Base-by-base conservation (phyloP, 177 flowering plant species). In the Vitis hybrid region DNA sequence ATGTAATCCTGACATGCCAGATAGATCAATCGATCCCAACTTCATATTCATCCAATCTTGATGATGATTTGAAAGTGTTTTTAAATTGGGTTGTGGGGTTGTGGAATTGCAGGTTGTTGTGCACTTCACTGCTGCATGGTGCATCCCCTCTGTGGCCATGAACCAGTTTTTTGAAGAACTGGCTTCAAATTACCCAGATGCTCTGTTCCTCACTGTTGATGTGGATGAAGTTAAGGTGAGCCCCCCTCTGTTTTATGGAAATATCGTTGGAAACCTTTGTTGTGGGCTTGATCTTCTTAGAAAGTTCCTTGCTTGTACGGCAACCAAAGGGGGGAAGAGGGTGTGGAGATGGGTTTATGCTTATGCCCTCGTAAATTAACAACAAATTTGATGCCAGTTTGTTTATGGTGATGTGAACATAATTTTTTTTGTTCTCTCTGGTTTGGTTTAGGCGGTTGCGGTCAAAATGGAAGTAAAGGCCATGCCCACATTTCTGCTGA, bases 51-150 rank as follows among this genome's bases (percentile, higher is more conserved):
- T 26, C 0, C 17, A 10, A 23, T 52, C 26, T 19, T 1, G 17
- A n/a, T 54, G 34, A 15, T 59, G 12, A 10, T 55, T 58, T 17
- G 6, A 66, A 45, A 55, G n/a, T 3, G 17, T 6, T 26, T 26
- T 10, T 48, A 4, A 4, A 39, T 32, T 67, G 17, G 17, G 3
- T 10, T 39, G 45, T 39, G 45, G 45, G 45, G 6, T 39, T 39
- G 63, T 17, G 45, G 26, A 58, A 3, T 72, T 67, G 72, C 70
- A 92, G 97, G 72, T 89, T 66, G 85, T 84, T 64, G 88, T 79
- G 19, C 97, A 92, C 76, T 92, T 92, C 66, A 83, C 90, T 45
- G 97, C 97, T 57, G 67, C 88, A 2, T 92, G 97, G 97, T 92
- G 97, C 76, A 82, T 84, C 70, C 94, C 94, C 5, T 90, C 97